Evolutionary conservation across 768 basidiomycete genomes (phyloP).

Genomic region (Megacollybia marginata): DNA sequence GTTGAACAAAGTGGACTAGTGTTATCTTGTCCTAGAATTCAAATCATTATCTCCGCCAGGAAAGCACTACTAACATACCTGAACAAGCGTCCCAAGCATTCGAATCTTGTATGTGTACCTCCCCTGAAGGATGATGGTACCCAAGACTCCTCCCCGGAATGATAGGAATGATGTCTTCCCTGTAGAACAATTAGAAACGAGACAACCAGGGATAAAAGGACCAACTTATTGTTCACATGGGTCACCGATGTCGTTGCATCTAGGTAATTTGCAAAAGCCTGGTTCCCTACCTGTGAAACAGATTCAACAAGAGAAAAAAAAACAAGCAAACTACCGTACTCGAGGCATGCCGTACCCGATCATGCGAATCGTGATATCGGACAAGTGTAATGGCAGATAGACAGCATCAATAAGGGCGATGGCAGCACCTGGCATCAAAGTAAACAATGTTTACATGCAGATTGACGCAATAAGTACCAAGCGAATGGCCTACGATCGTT

Average conservation of each 20-base stretch:
- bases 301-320: conserved; percentile 12
- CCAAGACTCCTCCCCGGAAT: conserved; percentile 29
- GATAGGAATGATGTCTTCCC: conserved; percentile 32
- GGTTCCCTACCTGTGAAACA: conserved; percentile 38
- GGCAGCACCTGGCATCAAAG: conserved; percentile 23
- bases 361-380: conserved; percentile 26
- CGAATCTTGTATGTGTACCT: conserved; percentile 17
- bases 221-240: conserved; percentile 54
- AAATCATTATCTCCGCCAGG: not conserved
- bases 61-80: conserved; percentile 21
- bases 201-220: not conserved
- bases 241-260: conserved; percentile 32
- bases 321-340: conserved; percentile 19
- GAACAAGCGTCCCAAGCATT: conserved; percentile 49
- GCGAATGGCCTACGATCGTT: conserved; percentile 29
- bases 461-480: conserved; percentile 14
- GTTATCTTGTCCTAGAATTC: conserved; percentile 51
- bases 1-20: conserved; percentile 38
- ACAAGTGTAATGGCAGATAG: conserved; percentile 44
- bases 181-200: not conserved
- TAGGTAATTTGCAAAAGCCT: conserved; percentile 51
- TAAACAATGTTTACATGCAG: not conserved
- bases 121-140: conserved; percentile 39
- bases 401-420: conserved; percentile 40
- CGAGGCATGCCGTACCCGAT: conserved; percentile 39